phyloP scores from a whole-genome alignment of 768 basidiomycete species.

The Tricholomella constricta region DNA sequence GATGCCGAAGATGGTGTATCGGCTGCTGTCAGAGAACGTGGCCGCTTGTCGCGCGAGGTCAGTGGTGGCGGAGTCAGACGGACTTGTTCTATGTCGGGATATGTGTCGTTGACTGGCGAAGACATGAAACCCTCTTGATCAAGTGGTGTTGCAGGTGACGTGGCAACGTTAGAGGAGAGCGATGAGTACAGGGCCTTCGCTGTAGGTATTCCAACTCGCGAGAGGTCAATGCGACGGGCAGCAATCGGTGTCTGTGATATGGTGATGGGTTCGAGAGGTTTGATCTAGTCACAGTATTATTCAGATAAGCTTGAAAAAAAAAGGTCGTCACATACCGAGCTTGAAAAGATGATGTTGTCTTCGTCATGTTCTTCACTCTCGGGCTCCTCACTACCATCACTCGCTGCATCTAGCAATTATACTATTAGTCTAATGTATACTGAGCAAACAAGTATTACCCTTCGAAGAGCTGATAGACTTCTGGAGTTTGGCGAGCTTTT shows the following conservation, averaged over 20 bases:
- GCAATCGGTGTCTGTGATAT: neutral
- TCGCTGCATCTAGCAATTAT: too few relatives aligned
- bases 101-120: too few relatives aligned
- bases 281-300: neutral
- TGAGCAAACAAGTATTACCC: too few relatives aligned
- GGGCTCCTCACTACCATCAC: too few relatives aligned
- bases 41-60: neutral
- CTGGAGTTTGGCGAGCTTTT: neutral
- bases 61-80: neutral
- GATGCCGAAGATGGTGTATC: neutral
- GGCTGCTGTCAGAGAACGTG: neutral
- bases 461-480: too few relatives aligned
- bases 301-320: neutral
- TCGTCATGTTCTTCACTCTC: slow-evolving; percentile 1
- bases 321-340: neutral
- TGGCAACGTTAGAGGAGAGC: too few relatives aligned
- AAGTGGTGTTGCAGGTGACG: too few relatives aligned
- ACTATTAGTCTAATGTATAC: too few relatives aligned
- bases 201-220: neutral
- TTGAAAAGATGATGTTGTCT: neutral
- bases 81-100: too few relatives aligned
- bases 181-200: neutral
- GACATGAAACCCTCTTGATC: too few relatives aligned
- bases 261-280: neutral
- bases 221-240: neutral